Base-by-base conservation (phyloP, 768 basidiomycete species). In the Lentinus tigrinus region DNA sequence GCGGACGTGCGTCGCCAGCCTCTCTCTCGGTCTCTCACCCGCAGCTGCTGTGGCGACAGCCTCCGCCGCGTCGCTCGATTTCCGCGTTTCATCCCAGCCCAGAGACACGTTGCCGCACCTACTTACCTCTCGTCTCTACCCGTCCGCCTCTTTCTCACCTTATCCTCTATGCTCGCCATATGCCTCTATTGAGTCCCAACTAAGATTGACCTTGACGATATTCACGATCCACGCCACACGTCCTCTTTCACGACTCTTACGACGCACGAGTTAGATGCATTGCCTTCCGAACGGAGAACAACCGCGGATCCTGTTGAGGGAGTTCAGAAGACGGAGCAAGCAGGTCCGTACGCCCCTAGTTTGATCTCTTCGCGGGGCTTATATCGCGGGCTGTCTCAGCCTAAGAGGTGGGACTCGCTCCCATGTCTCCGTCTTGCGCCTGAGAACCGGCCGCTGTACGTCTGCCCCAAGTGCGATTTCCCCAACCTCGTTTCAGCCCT, bases 331-430 rank as follows among this genome's bases (percentile, higher is more conserved):
- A 52, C 51, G 52, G 48, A 62, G 13, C 23, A 46, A 34, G 52
- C 56, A 53, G 31, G 65, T 66, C 54, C 54, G 65, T 62, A 34
- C 44, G 47, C 34, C 38, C 36, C 26, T 27, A n/a, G 19, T 43
- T 43, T 16, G 34, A 37, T 31, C 42, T 34, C 39, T 8, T 17
- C 23, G 27, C 23, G 40, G 47, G 38, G 21, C 51, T 47, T 47
- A 48, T 37, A 39, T 31, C 34, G 21, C 43, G 17, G 27, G 37
- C 54, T 36, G 42, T 11, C 40, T 47, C 54, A 70, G 69, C 63
- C 65, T 14, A 65, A 60, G 43, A 58, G 61, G 26, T 70, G 61
- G 52, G 66, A 63, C 19, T 70, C 69, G 17, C 57, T 70, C 38
- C 69, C 69, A 31, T 59, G 47, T 52, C 56, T 64, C 31, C 64